A percentile compares a stretch with the other conserved stretches of the same genome.
phyloP scores from a whole-genome alignment of 805 yeast species.

The Saturnispora hagleri region DNA sequence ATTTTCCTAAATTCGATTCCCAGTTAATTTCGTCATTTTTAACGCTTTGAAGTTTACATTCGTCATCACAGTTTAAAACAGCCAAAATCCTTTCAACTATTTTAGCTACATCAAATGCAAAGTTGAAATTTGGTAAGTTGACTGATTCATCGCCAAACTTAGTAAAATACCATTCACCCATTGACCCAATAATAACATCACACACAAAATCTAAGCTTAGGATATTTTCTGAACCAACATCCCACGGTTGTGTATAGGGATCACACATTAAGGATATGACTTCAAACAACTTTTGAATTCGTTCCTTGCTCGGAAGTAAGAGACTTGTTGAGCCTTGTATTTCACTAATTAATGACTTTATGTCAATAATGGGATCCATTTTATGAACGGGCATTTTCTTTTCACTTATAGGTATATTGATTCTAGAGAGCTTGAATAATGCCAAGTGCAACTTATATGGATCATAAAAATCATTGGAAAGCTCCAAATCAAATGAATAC shows the following conservation, averaged over 20 bases:
- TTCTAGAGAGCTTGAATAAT: slow-evolving; percentile 20
- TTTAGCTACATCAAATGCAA: slow-evolving; percentile 24
- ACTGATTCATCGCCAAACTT: slow-evolving; percentile 17
- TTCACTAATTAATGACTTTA: background rate
- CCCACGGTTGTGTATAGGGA: slow-evolving; percentile 64
- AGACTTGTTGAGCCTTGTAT: background rate
- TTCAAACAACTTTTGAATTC: slow-evolving; percentile 18
- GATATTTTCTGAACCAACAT: slow-evolving; percentile 38
- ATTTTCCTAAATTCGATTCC: slow-evolving; percentile 24
- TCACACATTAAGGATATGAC: slow-evolving; percentile 38
- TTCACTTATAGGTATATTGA: slow-evolving; percentile 13
- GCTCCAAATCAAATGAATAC: slow-evolving; percentile 17
- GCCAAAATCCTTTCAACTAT: slow-evolving; percentile 32
- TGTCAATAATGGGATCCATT: slow-evolving; percentile 3
- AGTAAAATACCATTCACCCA: slow-evolving; percentile 19
- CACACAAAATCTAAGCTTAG: slow-evolving; percentile 50
- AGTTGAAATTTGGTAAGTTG: slow-evolving; percentile 27
- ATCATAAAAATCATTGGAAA: slow-evolving; percentile 11
- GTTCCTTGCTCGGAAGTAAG: slow-evolving; percentile 1
- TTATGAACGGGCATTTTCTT: slow-evolving; percentile 4
- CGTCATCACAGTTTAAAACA: slow-evolving; percentile 35
- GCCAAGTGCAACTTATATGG: slow-evolving; percentile 26
- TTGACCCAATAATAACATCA: slow-evolving; percentile 39
- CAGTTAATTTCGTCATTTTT: slow-evolving; percentile 33
- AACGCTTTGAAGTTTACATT: slow-evolving; percentile 30